These are phyloP conservation scores for Silene uniflora DNA, from an alignment of 148 eudicot species.

Conservation along the genomic window DNA sequence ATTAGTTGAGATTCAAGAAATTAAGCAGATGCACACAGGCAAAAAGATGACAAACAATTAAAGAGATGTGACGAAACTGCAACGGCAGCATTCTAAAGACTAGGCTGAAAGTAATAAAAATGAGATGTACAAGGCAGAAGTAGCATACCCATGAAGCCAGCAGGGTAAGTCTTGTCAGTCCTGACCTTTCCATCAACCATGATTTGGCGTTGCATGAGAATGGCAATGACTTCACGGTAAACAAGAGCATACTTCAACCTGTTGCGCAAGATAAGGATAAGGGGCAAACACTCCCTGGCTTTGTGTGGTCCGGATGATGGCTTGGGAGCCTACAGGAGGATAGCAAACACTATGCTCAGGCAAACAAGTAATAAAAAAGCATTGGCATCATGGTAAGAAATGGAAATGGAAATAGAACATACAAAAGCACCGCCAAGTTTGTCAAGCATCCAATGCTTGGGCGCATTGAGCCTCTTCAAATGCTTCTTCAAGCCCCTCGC, in stretches of 20 bases:
- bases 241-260: slow-evolving; percentile 54
- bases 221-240: slow-evolving; percentile 49
- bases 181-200: slow-evolving; percentile 53
- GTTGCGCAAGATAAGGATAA: slow-evolving; percentile 46
- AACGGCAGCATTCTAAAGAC: no score
- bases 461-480: slow-evolving; percentile 68
- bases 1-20: no score
- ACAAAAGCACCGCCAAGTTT: slow-evolving; percentile 56
- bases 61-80: no score
- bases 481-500: slow-evolving; percentile 63
- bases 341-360: background rate
- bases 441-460: slow-evolving; percentile 60
- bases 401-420: background rate
- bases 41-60: no score
- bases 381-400: background rate
- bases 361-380: no score
- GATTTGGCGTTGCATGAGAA: slow-evolving; percentile 53
- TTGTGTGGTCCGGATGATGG: slow-evolving; percentile 65
- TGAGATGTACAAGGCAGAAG: no score
- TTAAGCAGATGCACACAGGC: no score
- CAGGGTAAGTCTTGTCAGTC: slow-evolving; percentile 40
- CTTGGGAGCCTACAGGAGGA: slow-evolving; percentile 49
- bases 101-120: no score
- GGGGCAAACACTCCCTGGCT: slow-evolving; percentile 55
- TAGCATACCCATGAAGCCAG: slow-evolving; percentile 70